Evolutionary conservation across 768 basidiomycete species (phyloP).

Genomic region (Amanita rimosa): DNA sequence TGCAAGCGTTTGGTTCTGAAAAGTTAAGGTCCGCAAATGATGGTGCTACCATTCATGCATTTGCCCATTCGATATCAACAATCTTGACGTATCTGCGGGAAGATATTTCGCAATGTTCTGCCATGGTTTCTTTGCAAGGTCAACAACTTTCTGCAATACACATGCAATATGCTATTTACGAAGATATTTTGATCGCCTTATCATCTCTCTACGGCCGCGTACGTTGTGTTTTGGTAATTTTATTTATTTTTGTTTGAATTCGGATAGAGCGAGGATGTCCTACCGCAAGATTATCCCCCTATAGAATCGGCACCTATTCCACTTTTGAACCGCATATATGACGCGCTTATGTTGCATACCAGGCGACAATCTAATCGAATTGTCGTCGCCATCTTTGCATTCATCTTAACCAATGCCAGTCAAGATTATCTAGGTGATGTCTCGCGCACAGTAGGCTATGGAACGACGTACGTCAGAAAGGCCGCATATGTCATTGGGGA

Average conservation of each 20-base stretch:
- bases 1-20: neutral
- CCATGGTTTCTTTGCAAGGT: constrained; percentile 16
- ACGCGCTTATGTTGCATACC: constrained; percentile 40
- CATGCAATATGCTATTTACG: constrained; percentile 36
- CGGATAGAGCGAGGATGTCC: constrained; percentile 20
- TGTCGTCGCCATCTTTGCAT: constrained; percentile 49
- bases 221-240: constrained; percentile 12
- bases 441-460: constrained; percentile 49
- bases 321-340: constrained; percentile 53
- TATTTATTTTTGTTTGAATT: neutral
- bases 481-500: constrained; percentile 15
- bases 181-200: constrained; percentile 40
- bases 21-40: constrained; percentile 28
- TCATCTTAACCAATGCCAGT: constrained; percentile 54
- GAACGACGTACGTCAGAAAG: constrained; percentile 18
- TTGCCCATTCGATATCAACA: constrained; percentile 52
- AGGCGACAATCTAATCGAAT: constrained; percentile 36
- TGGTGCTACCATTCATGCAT: constrained; percentile 51
- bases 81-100: constrained; percentile 41
- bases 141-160: constrained; percentile 26
- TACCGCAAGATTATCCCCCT: constrained; percentile 27
- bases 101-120: constrained; percentile 27
- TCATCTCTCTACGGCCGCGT: constrained; percentile 52
- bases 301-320: constrained; percentile 34
- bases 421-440: constrained; percentile 49